A percentile compares a stretch with the other conserved stretches of the same genome.
These are phyloP conservation scores for Clonostachys rosea DNA, from an alignment of 2,329 filamentous ascomycete species.

Conservation along the genomic window DNA sequence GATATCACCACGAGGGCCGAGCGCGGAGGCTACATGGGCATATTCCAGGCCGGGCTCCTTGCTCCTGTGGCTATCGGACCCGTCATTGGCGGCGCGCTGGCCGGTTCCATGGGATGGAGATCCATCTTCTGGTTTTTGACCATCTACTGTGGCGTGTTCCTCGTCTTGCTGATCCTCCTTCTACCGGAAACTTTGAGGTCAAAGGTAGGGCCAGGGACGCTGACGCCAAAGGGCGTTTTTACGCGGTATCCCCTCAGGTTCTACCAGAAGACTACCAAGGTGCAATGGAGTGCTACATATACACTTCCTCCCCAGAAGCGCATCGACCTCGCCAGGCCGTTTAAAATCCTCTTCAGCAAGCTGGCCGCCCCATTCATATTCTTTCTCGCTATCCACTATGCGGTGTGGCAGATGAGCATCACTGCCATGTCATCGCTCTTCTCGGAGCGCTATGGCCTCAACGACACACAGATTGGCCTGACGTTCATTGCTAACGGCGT, in stretches of 20 bases:
- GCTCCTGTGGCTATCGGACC: slow-evolving; percentile 49
- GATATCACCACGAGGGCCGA: slow-evolving; percentile 67
- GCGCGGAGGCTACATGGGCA: slow-evolving; percentile 68
- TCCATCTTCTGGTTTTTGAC: slow-evolving; percentile 66
- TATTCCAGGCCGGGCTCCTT: slow-evolving; percentile 53
- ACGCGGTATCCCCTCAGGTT: no score
- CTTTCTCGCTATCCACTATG: slow-evolving; percentile 49
- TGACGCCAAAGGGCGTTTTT: neutral
- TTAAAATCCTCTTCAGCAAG: slow-evolving; percentile 50
- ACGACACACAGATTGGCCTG: slow-evolving; percentile 45
- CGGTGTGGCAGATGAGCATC: slow-evolving; percentile 49
- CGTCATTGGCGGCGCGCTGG: slow-evolving; percentile 59
- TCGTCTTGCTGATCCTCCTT: slow-evolving; percentile 48
- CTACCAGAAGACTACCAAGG: slow-evolving; percentile 15
- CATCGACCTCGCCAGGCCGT: slow-evolving; percentile 47
- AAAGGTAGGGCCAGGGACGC: slow-evolving; percentile 40
- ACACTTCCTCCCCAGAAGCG: slow-evolving; percentile 30
- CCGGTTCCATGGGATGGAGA: slow-evolving; percentile 60
- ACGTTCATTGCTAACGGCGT: slow-evolving; percentile 51
- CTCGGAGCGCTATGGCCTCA: slow-evolving; percentile 43
- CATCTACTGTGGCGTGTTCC: slow-evolving; percentile 45
- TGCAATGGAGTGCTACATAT: slow-evolving; percentile 30
- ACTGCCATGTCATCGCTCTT: slow-evolving; percentile 49
- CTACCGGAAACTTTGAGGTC: slow-evolving; percentile 58
- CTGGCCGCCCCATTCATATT: slow-evolving; percentile 49